These are phyloP conservation scores for Salix exigua DNA, from an alignment of 345 rosid species.

Conservation along the genomic window DNA sequence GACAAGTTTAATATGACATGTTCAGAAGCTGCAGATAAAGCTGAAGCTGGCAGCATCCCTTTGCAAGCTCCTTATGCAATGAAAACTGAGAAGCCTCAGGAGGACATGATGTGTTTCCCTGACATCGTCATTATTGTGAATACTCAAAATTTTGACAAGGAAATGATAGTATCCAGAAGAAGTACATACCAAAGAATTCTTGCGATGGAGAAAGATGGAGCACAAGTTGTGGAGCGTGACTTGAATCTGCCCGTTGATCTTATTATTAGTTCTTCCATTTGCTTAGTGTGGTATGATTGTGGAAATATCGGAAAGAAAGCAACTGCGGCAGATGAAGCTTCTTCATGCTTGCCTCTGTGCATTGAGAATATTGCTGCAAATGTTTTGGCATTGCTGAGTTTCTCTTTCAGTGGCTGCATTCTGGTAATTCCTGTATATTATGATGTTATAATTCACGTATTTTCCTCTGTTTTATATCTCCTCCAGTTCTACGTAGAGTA, in stretches of 20 bases:
- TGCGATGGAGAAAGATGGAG: constrained; percentile 77
- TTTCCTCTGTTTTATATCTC: not conserved
- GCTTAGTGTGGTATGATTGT: constrained; percentile 81
- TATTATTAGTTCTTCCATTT: constrained; percentile 61
- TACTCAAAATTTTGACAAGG: constrained; percentile 67
- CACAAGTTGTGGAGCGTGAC: constrained; percentile 87
- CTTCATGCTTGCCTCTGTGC: constrained; percentile 58
- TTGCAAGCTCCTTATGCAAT: constrained; percentile 20
- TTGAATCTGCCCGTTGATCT: constrained; percentile 73
- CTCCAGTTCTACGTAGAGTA: not conserved
- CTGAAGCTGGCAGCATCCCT: constrained; percentile 36
- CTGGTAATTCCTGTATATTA: constrained; percentile 47
- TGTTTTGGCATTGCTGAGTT: constrained; percentile 72
- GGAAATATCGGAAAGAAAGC: constrained; percentile 52
- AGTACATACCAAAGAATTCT: constrained; percentile 73
- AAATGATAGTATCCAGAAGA: constrained; percentile 85
- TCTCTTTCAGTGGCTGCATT: constrained; percentile 71
- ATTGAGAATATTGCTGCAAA: constrained; percentile 76
- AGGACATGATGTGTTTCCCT: constrained; percentile 29
- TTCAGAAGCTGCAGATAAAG: constrained; percentile 34
- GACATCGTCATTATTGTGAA: constrained; percentile 57
- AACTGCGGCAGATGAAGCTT: constrained; percentile 48
- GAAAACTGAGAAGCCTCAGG: constrained; percentile 37
- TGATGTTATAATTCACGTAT: constrained; percentile 1
- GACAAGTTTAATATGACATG: constrained; percentile 22